A percentile compares a stretch with the other conserved stretches of the same genome.
Evolutionary conservation across 306 rosid genomes (phyloP).

Genomic region (Citrullus colocynthis): DNA sequence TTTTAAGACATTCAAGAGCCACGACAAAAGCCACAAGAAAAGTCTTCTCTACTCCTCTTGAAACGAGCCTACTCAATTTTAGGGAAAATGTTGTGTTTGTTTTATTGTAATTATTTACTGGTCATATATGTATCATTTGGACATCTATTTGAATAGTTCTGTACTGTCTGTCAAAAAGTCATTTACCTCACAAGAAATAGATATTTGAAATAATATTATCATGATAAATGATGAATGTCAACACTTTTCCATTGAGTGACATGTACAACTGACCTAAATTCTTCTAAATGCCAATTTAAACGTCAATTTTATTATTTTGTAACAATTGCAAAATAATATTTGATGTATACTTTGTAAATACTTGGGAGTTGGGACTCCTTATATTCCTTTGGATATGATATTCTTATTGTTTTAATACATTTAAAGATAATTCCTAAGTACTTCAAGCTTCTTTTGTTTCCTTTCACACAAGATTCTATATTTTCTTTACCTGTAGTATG

Average conservation of each 20-base stretch:
- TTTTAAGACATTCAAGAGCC: no score
- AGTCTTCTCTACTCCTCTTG: no score
- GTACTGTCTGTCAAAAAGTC: no score
- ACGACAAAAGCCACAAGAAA: no score
- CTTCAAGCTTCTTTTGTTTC: neutral
- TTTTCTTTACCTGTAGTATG: conserved; percentile 52
- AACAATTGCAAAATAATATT: neutral
- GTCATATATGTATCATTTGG: neutral
- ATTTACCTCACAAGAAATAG: no score
- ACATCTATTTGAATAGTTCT: neutral
- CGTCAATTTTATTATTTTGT: no score
- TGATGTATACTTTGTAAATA: neutral
- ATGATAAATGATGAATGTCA: no score
- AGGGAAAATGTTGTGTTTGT: neutral
- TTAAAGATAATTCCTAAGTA: neutral
- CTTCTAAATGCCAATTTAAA: no score
- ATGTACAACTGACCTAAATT: no score
- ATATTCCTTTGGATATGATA: neutral
- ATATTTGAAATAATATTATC: no score
- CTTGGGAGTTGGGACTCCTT: neutral
- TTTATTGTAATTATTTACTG: neutral
- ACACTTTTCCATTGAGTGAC: no score
- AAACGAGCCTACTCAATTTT: neutral
- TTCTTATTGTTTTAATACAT: neutral
- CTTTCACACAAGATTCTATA: neutral